Base-by-base conservation (phyloP, 805 yeast species). In the Novakomyces olei region DNA sequence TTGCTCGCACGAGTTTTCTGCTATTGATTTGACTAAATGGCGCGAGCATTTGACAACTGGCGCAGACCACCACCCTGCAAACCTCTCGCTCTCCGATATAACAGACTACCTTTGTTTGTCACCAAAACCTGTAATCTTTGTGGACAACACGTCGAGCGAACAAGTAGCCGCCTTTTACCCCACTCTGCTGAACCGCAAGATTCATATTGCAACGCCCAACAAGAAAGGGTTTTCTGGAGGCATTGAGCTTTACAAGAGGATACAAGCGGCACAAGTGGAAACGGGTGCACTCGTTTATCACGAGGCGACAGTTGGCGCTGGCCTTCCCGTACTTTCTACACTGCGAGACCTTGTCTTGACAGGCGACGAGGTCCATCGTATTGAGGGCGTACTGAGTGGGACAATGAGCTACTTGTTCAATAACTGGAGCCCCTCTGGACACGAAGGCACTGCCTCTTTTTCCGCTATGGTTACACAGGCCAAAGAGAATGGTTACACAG, bases 281-380 rank as follows among this genome's bases (percentile, higher is more conserved):
- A 31, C 29, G 10, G 72, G 71, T 32, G 83, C 80, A 26, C 62
- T 85, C 40, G 92, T 81, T 29, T 85, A 81, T 63, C 98, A 88
- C 50, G 99, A 88, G 63, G 92, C 98, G 32, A 80, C 95, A 5
- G 96, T 88, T 37, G 96, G 96, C 49, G 99, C 99, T 27, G 99
- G 96, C 36, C 65, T 88, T 52, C 99, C 99, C 38, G 70, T 88
- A 39, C 72, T 88, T 45, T 73, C 80, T 30, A 76, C 94, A 33
- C 60, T 88, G 48, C 77, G 72, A 49, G 98, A 88, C 52, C 64
- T 85, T 56, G 63, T 88, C 27, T 66, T 69, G 39, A 88, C 98
- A 34, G 98, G 98, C 41, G 99, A 88, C 54, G 70, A 80, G 58
- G 69, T 88, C 42, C 74, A 71, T 45, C 77, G 71, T 52, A 75